These are phyloP conservation scores for Rossbeevera mucosa DNA, from an alignment of 768 basidiomycete genomes.

Conservation along the genomic window DNA sequence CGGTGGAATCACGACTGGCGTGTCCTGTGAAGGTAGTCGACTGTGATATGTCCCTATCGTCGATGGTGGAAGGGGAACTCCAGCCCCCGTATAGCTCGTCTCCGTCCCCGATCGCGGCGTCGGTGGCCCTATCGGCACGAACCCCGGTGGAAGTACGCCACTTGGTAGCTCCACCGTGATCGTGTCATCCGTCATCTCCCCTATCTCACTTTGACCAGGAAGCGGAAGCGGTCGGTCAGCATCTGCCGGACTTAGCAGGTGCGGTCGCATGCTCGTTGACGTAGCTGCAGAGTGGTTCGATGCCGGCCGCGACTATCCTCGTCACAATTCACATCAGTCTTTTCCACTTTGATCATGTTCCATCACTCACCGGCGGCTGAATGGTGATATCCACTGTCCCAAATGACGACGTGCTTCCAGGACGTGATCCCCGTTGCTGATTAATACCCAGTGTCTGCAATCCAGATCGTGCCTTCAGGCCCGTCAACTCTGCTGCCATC, in stretches of 20 bases:
- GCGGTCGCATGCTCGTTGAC: slow-evolving; percentile 19
- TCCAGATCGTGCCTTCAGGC: slow-evolving; percentile 14
- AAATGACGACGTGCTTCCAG: slow-evolving; percentile 26
- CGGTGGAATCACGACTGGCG: slow-evolving; percentile 28
- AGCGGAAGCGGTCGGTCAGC: slow-evolving; percentile 36
- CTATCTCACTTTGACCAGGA: slow-evolving; percentile 14
- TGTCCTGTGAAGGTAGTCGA: slow-evolving; percentile 19
- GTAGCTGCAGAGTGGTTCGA: slow-evolving; percentile 32
- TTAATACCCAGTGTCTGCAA: slow-evolving; percentile 24
- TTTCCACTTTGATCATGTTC: neutral
- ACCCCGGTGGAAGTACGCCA: slow-evolving; percentile 35
- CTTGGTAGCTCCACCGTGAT: slow-evolving; percentile 26
- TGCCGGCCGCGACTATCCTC: slow-evolving; percentile 36
- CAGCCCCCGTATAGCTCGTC: slow-evolving; percentile 23
- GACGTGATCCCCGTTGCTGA: slow-evolving; percentile 21
- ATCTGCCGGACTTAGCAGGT: slow-evolving; percentile 38
- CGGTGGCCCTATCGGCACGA: slow-evolving; percentile 28
- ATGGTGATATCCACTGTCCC: slow-evolving; percentile 31
- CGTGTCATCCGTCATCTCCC: slow-evolving; percentile 3
- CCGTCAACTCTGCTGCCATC: slow-evolving; percentile 21
- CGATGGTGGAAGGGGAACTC: slow-evolving; percentile 31
- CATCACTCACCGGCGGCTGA: slow-evolving; percentile 28
- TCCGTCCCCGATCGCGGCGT: slow-evolving; percentile 13
- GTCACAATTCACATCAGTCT: slow-evolving; percentile 8
- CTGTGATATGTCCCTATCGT: slow-evolving; percentile 22